phyloP scores from a whole-genome alignment of 2,329 filamentous ascomycete species.

The Hyphodiscus sp. region DNA sequence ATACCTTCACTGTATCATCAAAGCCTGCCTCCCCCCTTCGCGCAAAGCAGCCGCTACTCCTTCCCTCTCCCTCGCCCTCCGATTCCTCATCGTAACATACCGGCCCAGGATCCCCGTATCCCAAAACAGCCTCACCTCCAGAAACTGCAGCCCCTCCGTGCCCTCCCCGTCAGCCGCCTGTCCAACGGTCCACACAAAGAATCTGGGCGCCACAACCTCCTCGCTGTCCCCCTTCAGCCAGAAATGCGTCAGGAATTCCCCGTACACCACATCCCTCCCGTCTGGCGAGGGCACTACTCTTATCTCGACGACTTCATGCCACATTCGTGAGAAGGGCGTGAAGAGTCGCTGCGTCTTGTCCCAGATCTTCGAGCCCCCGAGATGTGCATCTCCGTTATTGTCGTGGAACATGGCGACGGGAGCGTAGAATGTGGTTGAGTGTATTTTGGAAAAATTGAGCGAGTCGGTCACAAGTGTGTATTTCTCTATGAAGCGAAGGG shows the following conservation, averaged over 20 bases:
- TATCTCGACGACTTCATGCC: conserved; percentile 6
- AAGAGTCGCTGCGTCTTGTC: conserved; percentile 1
- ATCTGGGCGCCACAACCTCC: conserved; percentile 11
- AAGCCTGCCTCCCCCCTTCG: not conserved
- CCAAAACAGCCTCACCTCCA: conserved; percentile 13
- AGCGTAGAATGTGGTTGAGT: conserved; percentile 5
- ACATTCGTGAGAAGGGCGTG: conserved; percentile 6
- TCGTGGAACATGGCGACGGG: conserved; percentile 10
- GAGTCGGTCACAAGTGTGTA: conserved; percentile 6
- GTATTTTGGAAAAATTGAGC: not conserved
- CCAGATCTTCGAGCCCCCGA: conserved; percentile 10
- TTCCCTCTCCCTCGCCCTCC: not conserved
- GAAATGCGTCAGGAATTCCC: conserved; percentile 11
- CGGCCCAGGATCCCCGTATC: conserved; percentile 12
- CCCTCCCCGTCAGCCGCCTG: conserved; percentile 1
- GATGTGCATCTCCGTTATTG: conserved; percentile 11
- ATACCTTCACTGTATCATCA: not conserved
- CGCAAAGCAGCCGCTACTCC: not conserved
- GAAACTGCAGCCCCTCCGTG: conserved; percentile 8
- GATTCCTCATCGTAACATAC: conserved; percentile 8
- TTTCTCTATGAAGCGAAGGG: conserved; percentile 11
- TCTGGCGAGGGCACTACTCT: conserved; percentile 5
- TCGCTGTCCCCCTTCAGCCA: conserved; percentile 6
- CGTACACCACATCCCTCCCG: conserved; percentile 9
- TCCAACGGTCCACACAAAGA: conserved; percentile 10